phyloP scores from a whole-genome alignment of 306 rosid species.

The Acmispon strigosus region DNA sequence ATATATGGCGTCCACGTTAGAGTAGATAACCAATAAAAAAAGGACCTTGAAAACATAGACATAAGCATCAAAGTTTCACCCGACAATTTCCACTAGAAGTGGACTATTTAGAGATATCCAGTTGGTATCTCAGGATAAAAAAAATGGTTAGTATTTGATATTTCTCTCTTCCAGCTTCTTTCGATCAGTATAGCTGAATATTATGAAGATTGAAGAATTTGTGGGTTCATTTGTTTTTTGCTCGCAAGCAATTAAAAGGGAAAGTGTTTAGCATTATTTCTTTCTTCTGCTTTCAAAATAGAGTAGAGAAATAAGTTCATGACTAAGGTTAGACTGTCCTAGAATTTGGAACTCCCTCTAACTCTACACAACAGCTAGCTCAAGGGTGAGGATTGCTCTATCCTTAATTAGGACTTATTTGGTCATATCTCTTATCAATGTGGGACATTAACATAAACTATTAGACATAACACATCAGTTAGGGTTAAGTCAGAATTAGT shows the following conservation, averaged over 20 bases:
- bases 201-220: neutral
- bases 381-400: too few species aligned
- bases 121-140: neutral
- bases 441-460: too few species aligned
- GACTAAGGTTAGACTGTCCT: neutral
- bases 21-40: neutral
- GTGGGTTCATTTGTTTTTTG: neutral
- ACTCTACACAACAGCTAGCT: too few species aligned
- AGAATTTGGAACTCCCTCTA: too few species aligned
- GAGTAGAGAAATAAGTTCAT: neutral
- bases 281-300: neutral
- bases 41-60: neutral
- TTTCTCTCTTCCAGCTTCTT: neutral
- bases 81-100: neutral
- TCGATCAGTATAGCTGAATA: neutral
- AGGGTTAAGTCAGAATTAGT: too few species aligned
- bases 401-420: too few species aligned
- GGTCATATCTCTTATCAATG: too few species aligned
- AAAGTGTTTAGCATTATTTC: conserved; percentile 3
- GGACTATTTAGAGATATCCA: neutral
- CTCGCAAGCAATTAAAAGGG: neutral
- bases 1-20: neutral
- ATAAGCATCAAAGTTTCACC: neutral
- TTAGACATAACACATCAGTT: too few species aligned
- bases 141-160: neutral